Conservation (phyloP, 73 alveolate species). For the Tetrahymena thermophila region DNA sequence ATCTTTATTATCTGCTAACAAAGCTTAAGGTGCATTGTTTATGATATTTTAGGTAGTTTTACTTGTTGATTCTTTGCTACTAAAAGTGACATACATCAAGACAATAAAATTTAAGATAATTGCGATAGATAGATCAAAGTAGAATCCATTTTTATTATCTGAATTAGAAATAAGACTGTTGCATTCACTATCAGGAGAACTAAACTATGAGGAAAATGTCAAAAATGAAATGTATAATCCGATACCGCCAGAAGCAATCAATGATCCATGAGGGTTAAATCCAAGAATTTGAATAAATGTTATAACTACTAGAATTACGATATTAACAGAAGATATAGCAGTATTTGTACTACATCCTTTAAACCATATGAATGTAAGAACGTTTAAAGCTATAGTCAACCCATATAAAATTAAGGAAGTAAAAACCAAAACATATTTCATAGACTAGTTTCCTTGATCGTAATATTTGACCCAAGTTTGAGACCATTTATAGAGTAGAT, state of each 20-base stretch:
- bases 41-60: background rate
- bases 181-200: slow-evolving; percentile 13
- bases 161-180: background rate
- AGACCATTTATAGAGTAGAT: background rate
- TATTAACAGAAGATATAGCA: background rate
- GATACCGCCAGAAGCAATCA: slow-evolving; percentile 2
- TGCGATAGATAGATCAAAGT: background rate
- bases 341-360: background rate
- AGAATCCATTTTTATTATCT: background rate
- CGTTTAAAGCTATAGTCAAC: background rate
- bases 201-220: slow-evolving; percentile 9
- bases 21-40: background rate
- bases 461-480: background rate
- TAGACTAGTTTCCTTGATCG: slow-evolving; percentile 14
- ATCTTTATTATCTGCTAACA: background rate
- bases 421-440: slow-evolving; percentile 1
- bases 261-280: slow-evolving; percentile 15
- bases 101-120: slow-evolving; percentile 10
- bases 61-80: slow-evolving; percentile 1
- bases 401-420: slow-evolving; percentile 8
- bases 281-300: slow-evolving; percentile 30
- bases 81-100: slow-evolving; percentile 9
- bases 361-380: slow-evolving; percentile 4
- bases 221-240: slow-evolving; percentile 19
- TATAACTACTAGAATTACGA: background rate